Percentiles rank a stretch among this genome's conserved stretches.
Conservation (phyloP, 78 protist species). For the Goniomonas avonlea region DNA sequence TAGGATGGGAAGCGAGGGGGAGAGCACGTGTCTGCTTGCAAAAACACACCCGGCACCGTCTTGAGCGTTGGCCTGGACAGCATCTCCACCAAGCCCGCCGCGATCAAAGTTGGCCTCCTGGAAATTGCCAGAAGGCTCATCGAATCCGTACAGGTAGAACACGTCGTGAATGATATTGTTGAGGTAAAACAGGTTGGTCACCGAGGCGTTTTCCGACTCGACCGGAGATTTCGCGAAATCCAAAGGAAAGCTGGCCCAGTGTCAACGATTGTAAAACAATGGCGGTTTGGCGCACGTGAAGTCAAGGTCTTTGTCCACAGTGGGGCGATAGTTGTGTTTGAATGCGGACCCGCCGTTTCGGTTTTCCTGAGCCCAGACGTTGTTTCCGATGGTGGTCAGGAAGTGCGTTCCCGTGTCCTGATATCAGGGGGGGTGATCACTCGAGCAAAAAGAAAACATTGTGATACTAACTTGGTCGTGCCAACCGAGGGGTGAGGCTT, state of each 20-base stretch:
- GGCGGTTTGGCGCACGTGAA: not conserved
- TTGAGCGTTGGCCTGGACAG: constrained; percentile 32
- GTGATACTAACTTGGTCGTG: not conserved
- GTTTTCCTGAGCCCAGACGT: constrained; percentile 30
- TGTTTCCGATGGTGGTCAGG: not conserved
- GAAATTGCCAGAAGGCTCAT: constrained; percentile 1
- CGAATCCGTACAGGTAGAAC: constrained; percentile 7
- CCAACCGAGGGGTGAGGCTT: constrained; percentile 10
- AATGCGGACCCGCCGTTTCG: not conserved
- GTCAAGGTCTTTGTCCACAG: no score
- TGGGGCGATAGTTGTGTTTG: constrained; percentile 25
- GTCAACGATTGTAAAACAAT: no score
- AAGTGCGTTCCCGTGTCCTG: not conserved
- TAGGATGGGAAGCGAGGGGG: no score
- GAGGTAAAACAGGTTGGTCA: constrained; percentile 18
- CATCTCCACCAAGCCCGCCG: constrained; percentile 12
- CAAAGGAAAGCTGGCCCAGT: constrained; percentile 16
- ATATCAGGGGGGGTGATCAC: not conserved
- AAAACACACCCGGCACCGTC: constrained; percentile 16
- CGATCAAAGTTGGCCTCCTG: not conserved
- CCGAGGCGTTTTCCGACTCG: not conserved
- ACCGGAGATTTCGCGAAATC: not conserved
- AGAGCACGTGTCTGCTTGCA: no score
- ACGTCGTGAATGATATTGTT: constrained; percentile 28
- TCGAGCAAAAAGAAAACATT: not conserved